Evolutionary conservation across 805 yeast species (phyloP).

Genomic region (Wickerhamomyces ciferrii): DNA sequence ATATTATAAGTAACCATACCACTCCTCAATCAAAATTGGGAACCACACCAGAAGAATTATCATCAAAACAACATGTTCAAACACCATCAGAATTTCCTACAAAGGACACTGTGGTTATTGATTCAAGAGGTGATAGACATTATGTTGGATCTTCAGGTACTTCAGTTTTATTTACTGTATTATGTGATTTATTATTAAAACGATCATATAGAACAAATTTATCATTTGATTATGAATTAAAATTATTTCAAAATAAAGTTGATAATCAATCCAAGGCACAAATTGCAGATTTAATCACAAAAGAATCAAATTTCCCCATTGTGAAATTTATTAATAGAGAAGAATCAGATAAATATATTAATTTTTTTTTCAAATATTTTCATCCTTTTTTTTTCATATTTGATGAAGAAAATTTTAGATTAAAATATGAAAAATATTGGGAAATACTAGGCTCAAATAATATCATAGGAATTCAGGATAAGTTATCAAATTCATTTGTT

Average conservation of each 20-base stretch:
- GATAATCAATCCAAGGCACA: conserved; percentile 8
- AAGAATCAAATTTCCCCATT: conserved; percentile 30
- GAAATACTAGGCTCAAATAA: no score
- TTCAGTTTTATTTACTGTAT: conserved; percentile 35
- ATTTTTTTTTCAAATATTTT: conserved; percentile 34
- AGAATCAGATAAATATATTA: conserved; percentile 32
- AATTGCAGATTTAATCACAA: conserved; percentile 7
- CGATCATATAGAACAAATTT: conserved; percentile 28
- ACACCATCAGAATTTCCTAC: conserved; percentile 2
- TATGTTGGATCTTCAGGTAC: conserved; percentile 43
- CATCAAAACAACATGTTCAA: background rate
- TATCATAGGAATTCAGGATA: no score
- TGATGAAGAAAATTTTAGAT: conserved; percentile 27
- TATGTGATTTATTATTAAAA: conserved; percentile 34
- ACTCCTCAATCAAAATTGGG: background rate
- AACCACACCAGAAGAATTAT: background rate
- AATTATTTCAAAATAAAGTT: conserved; percentile 13
- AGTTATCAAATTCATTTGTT: conserved; percentile 19
- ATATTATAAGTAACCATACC: background rate
- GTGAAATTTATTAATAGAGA: conserved; percentile 25
- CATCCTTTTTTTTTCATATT: conserved; percentile 41
- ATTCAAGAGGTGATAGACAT: conserved; percentile 40
- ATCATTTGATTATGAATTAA: conserved; percentile 28
- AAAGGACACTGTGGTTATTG: conserved; percentile 31
- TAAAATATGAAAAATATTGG: conserved; percentile 36